These are phyloP conservation scores for Striga asiatica DNA, from an alignment of 257 asterid species.

Conservation along the genomic window DNA sequence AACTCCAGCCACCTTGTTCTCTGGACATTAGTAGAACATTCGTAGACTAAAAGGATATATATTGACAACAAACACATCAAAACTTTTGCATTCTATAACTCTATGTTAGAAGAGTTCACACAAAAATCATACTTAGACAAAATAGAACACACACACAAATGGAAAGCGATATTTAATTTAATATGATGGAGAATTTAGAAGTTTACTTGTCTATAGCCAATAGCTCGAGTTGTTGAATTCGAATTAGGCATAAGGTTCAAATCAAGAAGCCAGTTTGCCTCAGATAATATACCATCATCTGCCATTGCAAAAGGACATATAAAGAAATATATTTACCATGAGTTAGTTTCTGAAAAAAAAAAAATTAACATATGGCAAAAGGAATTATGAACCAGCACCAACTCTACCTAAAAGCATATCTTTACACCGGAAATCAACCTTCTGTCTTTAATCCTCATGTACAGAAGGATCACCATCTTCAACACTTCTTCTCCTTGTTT, in stretches of 20 bases:
- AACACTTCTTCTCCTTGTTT: too few relatives aligned
- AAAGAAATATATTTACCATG: too few relatives aligned
- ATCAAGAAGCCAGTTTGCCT: slow-evolving; percentile 89
- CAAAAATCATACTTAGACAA: slow-evolving; percentile 8
- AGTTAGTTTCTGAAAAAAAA: too few relatives aligned
- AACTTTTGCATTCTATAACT: not conserved
- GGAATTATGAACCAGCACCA: slow-evolving; percentile 4
- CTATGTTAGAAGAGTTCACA: not conserved
- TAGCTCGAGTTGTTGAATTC: slow-evolving; percentile 88
- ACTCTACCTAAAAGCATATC: slow-evolving; percentile 78
- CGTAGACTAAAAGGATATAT: slow-evolving; percentile 62
- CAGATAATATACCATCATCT: slow-evolving; percentile 67
- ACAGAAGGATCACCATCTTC: too few relatives aligned
- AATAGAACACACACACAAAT: too few relatives aligned
- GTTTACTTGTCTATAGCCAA: slow-evolving; percentile 90
- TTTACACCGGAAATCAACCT: slow-evolving; percentile 92
- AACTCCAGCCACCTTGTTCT: slow-evolving; percentile 63
- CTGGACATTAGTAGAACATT: slow-evolving; percentile 61
- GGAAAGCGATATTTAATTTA: not conserved
- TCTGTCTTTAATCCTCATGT: too few relatives aligned
- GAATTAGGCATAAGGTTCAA: slow-evolving; percentile 78
- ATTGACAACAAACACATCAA: slow-evolving; percentile 4
- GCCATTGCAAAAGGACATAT: slow-evolving; percentile 17
- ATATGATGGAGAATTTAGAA: slow-evolving; percentile 10
- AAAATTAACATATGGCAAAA: not conserved